Evolutionary conservation across 2,329 filamentous ascomycete species (phyloP).

Genomic region (Cercospora sp.): DNA sequence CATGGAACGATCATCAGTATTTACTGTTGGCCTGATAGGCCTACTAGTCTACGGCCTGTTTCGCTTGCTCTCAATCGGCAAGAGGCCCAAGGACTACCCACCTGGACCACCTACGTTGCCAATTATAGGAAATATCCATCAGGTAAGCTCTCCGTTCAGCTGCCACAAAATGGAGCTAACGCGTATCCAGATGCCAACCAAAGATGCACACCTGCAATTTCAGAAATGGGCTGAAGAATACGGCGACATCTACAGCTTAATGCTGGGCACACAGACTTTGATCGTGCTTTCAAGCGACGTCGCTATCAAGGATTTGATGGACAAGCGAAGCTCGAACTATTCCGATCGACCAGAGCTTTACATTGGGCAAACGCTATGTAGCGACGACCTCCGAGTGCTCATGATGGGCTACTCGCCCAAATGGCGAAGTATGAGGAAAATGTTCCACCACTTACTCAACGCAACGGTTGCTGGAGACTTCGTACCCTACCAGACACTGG

Average conservation of each 20-base stretch:
- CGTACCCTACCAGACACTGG: conserved; percentile 57
- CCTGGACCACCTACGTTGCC: conserved; percentile 34
- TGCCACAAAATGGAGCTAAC: not conserved
- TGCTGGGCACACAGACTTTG: conserved; percentile 51
- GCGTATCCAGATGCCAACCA: conserved; percentile 43
- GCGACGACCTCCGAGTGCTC: conserved; percentile 23
- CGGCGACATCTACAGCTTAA: conserved; percentile 53
- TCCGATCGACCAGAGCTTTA: conserved; percentile 28
- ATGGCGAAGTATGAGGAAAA: conserved; percentile 42
- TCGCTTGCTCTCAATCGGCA: conserved; percentile 25
- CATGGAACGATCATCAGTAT: conserved; percentile 8
- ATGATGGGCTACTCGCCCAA: conserved; percentile 28
- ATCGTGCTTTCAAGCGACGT: conserved; percentile 50
- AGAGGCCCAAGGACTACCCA: conserved; percentile 28
- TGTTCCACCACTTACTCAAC: conserved; percentile 52
- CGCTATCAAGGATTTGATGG: conserved; percentile 49
- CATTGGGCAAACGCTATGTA: conserved; percentile 23
- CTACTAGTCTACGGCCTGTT: conserved; percentile 18
- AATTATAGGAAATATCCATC: conserved; percentile 34
- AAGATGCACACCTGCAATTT: conserved; percentile 49
- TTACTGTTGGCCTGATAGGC: not conserved
- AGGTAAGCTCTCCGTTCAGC: conserved; percentile 11
- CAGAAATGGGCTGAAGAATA: conserved; percentile 56
- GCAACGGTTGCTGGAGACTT: conserved; percentile 48
- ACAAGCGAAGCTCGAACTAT: conserved; percentile 29